Conservation (phyloP, 2,329 filamentous ascomycete species). For the Alternaria metachromatica region DNA sequence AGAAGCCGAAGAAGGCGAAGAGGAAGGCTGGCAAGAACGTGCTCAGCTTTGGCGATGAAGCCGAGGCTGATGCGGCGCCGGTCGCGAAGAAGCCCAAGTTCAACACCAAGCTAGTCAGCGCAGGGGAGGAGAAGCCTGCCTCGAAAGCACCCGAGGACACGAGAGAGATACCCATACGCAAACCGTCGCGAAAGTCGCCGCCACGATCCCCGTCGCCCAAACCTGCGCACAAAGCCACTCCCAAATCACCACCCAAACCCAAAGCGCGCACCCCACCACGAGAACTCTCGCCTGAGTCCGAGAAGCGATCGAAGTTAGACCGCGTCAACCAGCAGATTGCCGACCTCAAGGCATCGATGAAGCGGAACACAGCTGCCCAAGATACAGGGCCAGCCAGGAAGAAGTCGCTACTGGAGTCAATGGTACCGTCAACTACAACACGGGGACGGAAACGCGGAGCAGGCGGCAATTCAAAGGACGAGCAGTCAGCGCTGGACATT, state of each 20-base stretch:
- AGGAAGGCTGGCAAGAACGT: slow-evolving; percentile 77
- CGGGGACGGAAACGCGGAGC: slow-evolving; percentile 73
- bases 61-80: slow-evolving; percentile 63
- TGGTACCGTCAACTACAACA: slow-evolving; percentile 76
- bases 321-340: slow-evolving; percentile 81
- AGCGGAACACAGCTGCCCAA: slow-evolving; percentile 59
- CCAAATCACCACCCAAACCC: slow-evolving; percentile 22
- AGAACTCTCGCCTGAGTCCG: slow-evolving; percentile 50
- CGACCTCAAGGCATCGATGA: slow-evolving; percentile 81
- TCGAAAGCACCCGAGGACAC: slow-evolving; percentile 41
- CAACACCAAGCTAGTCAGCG: slow-evolving; percentile 73
- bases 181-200: slow-evolving; percentile 32
- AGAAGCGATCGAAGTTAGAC: slow-evolving; percentile 61
- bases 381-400: slow-evolving; percentile 52
- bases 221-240: slow-evolving; percentile 14
- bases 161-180: slow-evolving; percentile 44
- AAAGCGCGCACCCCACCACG: slow-evolving; percentile 35
- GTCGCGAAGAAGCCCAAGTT: slow-evolving; percentile 79
- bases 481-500: slow-evolving; percentile 66
- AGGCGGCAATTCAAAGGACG: slow-evolving; percentile 60
- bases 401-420: slow-evolving; percentile 70
- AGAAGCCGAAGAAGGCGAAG: slow-evolving; percentile 63
- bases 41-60: slow-evolving; percentile 77
- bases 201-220: slow-evolving; percentile 34
- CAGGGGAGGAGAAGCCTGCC: slow-evolving; percentile 48